Evolutionary conservation across 495 filamentous ascomycete species (phyloP).

Genomic region (Tuber indicum): DNA sequence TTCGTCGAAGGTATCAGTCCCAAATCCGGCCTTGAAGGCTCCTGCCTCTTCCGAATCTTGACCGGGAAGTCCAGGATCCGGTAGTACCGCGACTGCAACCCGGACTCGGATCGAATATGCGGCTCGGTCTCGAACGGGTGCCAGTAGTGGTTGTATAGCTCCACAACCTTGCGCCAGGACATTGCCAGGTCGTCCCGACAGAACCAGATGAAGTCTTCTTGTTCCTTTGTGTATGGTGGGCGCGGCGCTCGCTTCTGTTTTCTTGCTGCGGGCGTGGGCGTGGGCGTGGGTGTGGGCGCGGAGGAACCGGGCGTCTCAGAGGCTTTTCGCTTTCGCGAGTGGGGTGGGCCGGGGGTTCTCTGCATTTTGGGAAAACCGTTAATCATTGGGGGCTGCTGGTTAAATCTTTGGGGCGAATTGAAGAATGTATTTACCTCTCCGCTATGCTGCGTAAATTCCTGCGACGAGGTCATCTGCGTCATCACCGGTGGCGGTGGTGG

Average conservation of each 20-base stretch:
- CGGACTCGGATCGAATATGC: slow-evolving; percentile 29
- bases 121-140: slow-evolving; percentile 29
- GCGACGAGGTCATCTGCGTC: slow-evolving; percentile 1
- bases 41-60: slow-evolving; percentile 37
- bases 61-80: slow-evolving; percentile 34
- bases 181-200: slow-evolving; percentile 38
- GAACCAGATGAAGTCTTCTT: slow-evolving; percentile 41
- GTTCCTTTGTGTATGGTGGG: slow-evolving; percentile 35
- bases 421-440: background rate
- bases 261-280: slow-evolving; percentile 1
- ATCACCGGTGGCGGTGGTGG: slow-evolving; percentile 15
- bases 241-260: slow-evolving; percentile 33
- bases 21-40: slow-evolving; percentile 36
- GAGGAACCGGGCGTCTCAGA: background rate
- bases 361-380: background rate
- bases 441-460: background rate
- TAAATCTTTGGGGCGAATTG: background rate
- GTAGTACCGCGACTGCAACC: slow-evolving; percentile 38
- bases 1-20: slow-evolving; percentile 33
- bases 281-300: background rate
- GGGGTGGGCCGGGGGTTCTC: background rate
- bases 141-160: slow-evolving; percentile 40
- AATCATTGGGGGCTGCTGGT: slow-evolving; percentile 5
- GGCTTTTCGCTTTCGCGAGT: background rate
- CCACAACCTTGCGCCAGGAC: slow-evolving; percentile 33